Percentiles rank a stretch among this genome's conserved stretches.
Evolutionary conservation across 139 green algal species (phyloP).

Genomic region (Chlorella sp.): DNA sequence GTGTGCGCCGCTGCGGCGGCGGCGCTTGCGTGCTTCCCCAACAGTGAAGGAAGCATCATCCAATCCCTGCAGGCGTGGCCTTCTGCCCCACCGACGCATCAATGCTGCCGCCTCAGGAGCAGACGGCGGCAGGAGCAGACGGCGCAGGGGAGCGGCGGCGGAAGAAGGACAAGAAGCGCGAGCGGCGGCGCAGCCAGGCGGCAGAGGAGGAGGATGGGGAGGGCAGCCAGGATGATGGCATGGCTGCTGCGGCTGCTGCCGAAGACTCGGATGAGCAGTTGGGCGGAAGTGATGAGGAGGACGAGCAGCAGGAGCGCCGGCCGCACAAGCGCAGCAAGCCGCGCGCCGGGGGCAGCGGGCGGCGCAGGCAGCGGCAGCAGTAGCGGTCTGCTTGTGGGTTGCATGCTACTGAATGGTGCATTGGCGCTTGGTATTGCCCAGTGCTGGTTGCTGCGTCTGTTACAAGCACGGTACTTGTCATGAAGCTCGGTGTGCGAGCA

Average conservation of each 20-base stretch:
- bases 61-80: constrained; percentile 7
- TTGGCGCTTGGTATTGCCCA: too few species aligned
- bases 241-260: neutral
- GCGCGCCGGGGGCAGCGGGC: neutral
- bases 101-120: constrained; percentile 8
- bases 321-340: neutral
- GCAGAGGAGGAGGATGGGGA: neutral
- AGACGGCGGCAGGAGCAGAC: neutral
- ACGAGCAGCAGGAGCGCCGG: neutral
- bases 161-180: neutral
- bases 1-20: too few species aligned
- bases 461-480: too few species aligned
- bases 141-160: neutral
- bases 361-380: neutral
- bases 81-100: constrained; percentile 27
- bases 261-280: neutral
- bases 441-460: neutral
- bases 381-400: too few species aligned
- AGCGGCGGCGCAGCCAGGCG: constrained; percentile 10
- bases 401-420: too few species aligned
- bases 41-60: too few species aligned
- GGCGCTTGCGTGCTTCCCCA: too few species aligned
- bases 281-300: neutral
- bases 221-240: neutral
- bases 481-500: too few species aligned